Base-by-base conservation (phyloP, 2,329 filamentous ascomycete genomes). In the Colletotrichum gloeosporioides region DNA sequence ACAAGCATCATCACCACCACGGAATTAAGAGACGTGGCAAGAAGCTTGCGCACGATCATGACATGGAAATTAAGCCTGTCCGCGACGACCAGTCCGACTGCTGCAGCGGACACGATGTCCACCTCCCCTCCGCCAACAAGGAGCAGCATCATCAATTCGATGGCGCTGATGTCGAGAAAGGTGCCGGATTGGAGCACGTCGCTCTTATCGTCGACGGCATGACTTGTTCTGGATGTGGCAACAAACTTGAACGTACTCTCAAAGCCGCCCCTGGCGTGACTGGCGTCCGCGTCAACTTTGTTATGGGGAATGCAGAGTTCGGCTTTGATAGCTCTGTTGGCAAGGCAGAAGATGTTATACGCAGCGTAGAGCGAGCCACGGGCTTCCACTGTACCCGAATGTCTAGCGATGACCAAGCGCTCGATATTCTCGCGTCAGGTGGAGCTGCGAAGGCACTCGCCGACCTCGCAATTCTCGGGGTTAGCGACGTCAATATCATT, bases 241-340 rank as follows among this genome's bases (percentile, higher is more conserved):
- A 83, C 72, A 86, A 85, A 68, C 70, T 86, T 44, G 77, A 80
- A 63, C 81, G 81, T 2, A 79, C 80, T 3, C 81, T 86, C 34
- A 74, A 74, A 1, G 77, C 73, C 4, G 78, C 79, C 4, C n/a
- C 77, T 4, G 84, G 83, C 4, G 82, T 85, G 1, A 82, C 82
- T 4, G 78, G 80, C 4, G 81, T 82, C 3, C 81, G 79, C 1
- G 83, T 86, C 75, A 85, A 85, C 73, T 86, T 86, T 49, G 83
- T 86, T 77, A 83, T 83, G 79, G 84, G 84, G 6, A 82, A 80
- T 8, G 85, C 81, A 55, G 84, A 86, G 25, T 83, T 86, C 63
- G 77, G 67, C 7, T 31, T 85, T 3, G 80, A 85, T 62, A 71
- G 73, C 0, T 76, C 78, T 1, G 62, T 79, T 10, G 80, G 77